phyloP scores from a whole-genome alignment of 228 moss, liverwort and hornwort genomes.

The Sphagnum fallax region DNA sequence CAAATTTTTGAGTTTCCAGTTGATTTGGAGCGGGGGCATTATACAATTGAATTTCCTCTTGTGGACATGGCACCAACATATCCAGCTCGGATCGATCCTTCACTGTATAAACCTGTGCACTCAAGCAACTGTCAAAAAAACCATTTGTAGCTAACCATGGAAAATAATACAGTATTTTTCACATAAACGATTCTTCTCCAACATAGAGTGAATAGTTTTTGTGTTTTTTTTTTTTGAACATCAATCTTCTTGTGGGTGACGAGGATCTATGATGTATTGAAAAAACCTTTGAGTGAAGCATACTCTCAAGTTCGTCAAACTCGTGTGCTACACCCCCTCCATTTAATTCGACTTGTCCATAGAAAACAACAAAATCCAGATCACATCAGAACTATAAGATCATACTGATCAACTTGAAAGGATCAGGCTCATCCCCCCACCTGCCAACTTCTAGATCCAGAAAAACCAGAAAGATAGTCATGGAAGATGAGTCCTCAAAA shows the following conservation, averaged over 20 bases:
- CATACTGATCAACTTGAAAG: too few relatives aligned
- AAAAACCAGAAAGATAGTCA: too few relatives aligned
- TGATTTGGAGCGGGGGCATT: slow-evolving; percentile 15
- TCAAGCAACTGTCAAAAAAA: neutral
- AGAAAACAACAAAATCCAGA: neutral
- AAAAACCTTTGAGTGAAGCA: slow-evolving; percentile 77
- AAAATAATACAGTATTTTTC: slow-evolving; percentile 5
- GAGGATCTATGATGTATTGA: too few relatives aligned
- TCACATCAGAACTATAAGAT: neutral
- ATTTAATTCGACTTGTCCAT: slow-evolving; percentile 26
- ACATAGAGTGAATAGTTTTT: too few relatives aligned
- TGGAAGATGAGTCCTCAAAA: too few relatives aligned
- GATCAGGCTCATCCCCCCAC: too few relatives aligned
- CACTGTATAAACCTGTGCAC: slow-evolving; percentile 66
- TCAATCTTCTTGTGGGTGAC: too few relatives aligned
- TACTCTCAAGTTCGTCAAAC: slow-evolving; percentile 51
- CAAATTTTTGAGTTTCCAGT: slow-evolving; percentile 8
- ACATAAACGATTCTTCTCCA: too few relatives aligned
- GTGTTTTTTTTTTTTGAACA: too few relatives aligned
- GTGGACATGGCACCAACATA: slow-evolving; percentile 54
- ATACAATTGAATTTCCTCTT: slow-evolving; percentile 25
- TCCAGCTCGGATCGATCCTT: slow-evolving; percentile 68
- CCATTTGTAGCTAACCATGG: slow-evolving; percentile 10
- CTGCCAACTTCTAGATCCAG: too few relatives aligned
- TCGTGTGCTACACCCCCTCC: slow-evolving; percentile 23